Percentiles rank a stretch among this genome's conserved stretches.
Conservation (phyloP, 2,329 filamentous ascomycete genomes). For the Neofusicoccum cordaticola region DNA sequence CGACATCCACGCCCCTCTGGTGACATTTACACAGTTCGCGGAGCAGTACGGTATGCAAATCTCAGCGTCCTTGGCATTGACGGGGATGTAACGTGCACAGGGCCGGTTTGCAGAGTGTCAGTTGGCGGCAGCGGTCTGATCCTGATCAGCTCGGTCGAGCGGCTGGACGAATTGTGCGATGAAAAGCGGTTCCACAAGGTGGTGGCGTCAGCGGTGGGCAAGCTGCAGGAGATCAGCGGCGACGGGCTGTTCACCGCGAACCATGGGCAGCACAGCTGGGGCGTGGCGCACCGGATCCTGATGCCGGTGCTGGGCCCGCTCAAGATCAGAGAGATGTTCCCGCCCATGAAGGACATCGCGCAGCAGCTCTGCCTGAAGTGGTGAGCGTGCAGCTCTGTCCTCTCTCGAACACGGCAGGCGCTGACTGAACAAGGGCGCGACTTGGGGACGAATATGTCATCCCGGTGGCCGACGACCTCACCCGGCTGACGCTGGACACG, state of each 20-base stretch:
- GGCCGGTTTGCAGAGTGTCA: slow-evolving; percentile 33
- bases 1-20: too few species aligned
- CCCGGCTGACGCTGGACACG: slow-evolving; percentile 36
- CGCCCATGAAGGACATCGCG: slow-evolving; percentile 57
- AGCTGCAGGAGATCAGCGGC: slow-evolving; percentile 36
- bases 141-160: slow-evolving; percentile 30
- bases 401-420: too few species aligned
- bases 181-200: slow-evolving; percentile 36
- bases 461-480: slow-evolving; percentile 38
- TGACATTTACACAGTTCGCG: too few species aligned
- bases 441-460: slow-evolving; percentile 39
- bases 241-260: slow-evolving; percentile 43
- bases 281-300: slow-evolving; percentile 62
- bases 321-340: slow-evolving; percentile 66
- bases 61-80: too few species aligned
- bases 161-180: slow-evolving; percentile 41
- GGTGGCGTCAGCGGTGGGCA: slow-evolving; percentile 27
- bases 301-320: slow-evolving; percentile 69
- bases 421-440: slow-evolving; percentile 49
- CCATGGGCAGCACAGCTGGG: slow-evolving; percentile 36
- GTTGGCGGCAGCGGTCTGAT: slow-evolving; percentile 28
- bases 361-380: slow-evolving; percentile 64
- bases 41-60: too few species aligned
- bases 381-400: too few species aligned
- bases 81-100: slow-evolving; percentile 15